These are phyloP conservation scores for Magnusiomyces paraingens DNA, from an alignment of 1,139 yeast species.

Conservation along the genomic window DNA sequence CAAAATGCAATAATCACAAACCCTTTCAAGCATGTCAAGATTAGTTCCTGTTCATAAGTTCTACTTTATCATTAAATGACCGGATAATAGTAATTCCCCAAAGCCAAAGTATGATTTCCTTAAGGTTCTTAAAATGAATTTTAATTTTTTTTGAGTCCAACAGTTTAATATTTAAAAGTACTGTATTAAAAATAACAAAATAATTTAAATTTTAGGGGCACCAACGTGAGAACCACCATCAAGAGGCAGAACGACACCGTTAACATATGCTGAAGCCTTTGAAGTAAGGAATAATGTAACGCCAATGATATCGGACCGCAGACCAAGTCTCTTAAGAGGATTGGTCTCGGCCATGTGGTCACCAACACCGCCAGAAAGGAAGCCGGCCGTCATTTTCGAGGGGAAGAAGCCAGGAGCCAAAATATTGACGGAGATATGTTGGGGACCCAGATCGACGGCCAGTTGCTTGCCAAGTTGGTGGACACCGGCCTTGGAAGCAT, in stretches of 20 bases:
- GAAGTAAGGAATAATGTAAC: conserved; percentile 57
- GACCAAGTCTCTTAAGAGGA: conserved; percentile 63
- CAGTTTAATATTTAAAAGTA: no score
- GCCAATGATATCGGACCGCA: conserved; percentile 52
- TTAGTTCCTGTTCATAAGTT: no score
- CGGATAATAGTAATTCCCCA: no score
- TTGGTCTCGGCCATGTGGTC: conserved; percentile 41
- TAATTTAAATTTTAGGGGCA: conserved; percentile 20
- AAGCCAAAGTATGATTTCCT: no score
- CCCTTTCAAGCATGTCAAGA: no score
- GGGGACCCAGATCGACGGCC: conserved; percentile 60
- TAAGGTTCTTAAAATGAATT: no score
- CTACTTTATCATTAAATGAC: no score
- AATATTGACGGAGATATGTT: conserved; percentile 58
- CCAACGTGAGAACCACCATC: conserved; percentile 55
- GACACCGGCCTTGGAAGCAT: conserved; percentile 74
- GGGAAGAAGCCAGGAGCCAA: conserved; percentile 80
- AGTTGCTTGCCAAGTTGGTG: conserved; percentile 61
- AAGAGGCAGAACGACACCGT: conserved; percentile 66
- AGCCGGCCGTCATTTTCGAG: conserved; percentile 66
- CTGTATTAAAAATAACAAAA: neutral
- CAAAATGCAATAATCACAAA: no score
- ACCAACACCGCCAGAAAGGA: conserved; percentile 46
- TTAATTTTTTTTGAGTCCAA: no score
- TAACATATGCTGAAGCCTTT: conserved; percentile 53